These are phyloP conservation scores for Pseudogymnoascus verrucosus DNA, from an alignment of 2,329 filamentous ascomycete species.

Conservation along the genomic window DNA sequence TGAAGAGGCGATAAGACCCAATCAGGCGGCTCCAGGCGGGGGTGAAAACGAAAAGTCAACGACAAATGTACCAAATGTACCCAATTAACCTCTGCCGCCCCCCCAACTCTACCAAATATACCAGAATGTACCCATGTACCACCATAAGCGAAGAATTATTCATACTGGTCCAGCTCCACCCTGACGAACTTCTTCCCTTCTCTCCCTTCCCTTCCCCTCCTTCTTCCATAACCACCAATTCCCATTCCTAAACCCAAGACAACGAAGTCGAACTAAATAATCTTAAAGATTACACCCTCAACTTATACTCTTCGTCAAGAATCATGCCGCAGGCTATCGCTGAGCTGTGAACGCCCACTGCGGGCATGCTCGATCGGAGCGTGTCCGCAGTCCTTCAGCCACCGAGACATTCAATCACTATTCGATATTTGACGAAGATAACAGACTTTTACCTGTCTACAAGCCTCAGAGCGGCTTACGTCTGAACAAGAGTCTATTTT, in stretches of 20 bases:
- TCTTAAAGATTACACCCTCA: slow-evolving; percentile 24
- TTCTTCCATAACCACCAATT: slow-evolving; percentile 19
- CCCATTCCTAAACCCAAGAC: slow-evolving; percentile 37
- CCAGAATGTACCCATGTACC: not conserved
- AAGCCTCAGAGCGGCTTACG: slow-evolving; percentile 15
- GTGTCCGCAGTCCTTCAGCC: slow-evolving; percentile 79
- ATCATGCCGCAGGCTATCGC: slow-evolving; percentile 69
- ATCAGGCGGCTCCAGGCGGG: slow-evolving; percentile 3
- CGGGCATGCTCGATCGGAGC: slow-evolving; percentile 49
- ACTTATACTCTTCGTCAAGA: slow-evolving; percentile 57
- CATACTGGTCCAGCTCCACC: slow-evolving; percentile 10
- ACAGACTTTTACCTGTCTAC: slow-evolving; percentile 39
- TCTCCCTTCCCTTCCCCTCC: slow-evolving; percentile 19
- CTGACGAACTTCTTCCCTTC: slow-evolving; percentile 21
- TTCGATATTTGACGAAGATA: slow-evolving; percentile 63
- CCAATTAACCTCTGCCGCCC: slow-evolving; percentile 1
- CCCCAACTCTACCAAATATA: not conserved
- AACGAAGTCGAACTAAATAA: slow-evolving; percentile 55
- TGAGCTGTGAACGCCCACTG: slow-evolving; percentile 90
- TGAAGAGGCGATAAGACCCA: slow-evolving; percentile 7
- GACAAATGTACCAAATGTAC: not conserved
- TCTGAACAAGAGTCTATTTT: not conserved
- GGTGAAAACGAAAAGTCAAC: slow-evolving; percentile 3
- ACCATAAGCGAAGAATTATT: not conserved
- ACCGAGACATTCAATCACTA: slow-evolving; percentile 61